Conservation (phyloP, 2,329 filamentous ascomycete genomes). For the Cercospora sp. region DNA sequence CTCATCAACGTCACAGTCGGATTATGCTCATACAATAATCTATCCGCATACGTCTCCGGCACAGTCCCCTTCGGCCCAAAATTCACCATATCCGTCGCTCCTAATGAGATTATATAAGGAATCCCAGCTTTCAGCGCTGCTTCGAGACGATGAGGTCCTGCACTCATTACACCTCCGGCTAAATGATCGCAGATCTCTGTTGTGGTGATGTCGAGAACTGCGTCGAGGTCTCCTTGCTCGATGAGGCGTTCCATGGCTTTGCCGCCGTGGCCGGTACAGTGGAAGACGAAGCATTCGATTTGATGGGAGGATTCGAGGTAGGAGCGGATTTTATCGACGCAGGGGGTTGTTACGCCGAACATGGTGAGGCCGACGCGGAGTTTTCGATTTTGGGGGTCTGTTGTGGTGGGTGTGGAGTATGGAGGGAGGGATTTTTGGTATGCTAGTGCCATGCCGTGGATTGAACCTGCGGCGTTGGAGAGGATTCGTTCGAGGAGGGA, state of each 20-base stretch:
- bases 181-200: constrained; percentile 67
- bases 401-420: not conserved
- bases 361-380: constrained; percentile 63
- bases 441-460: constrained; percentile 58
- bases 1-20: constrained; percentile 66
- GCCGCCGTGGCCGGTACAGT: constrained; percentile 69
- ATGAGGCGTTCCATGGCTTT: constrained; percentile 68
- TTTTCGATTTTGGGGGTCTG: not conserved
- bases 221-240: constrained; percentile 59
- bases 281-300: constrained; percentile 66
- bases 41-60: constrained; percentile 54
- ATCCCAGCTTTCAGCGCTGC: constrained; percentile 59
- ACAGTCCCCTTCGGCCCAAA: constrained; percentile 60
- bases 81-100: constrained; percentile 61
- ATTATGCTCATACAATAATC: constrained; percentile 65
- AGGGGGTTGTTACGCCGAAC: constrained; percentile 73
- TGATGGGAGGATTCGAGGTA: constrained; percentile 51
- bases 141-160: constrained; percentile 57
- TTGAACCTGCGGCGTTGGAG: constrained; percentile 62
- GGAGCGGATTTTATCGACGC: constrained; percentile 57
- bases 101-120: constrained; percentile 55
- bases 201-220: constrained; percentile 69
- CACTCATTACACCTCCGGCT: constrained; percentile 61
- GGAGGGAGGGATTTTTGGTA: constrained; percentile 39
- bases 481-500: constrained; percentile 59